Evolutionary conservation across 2,329 filamentous ascomycete species (phyloP).

Genomic region (Colletotrichum sp.): DNA sequence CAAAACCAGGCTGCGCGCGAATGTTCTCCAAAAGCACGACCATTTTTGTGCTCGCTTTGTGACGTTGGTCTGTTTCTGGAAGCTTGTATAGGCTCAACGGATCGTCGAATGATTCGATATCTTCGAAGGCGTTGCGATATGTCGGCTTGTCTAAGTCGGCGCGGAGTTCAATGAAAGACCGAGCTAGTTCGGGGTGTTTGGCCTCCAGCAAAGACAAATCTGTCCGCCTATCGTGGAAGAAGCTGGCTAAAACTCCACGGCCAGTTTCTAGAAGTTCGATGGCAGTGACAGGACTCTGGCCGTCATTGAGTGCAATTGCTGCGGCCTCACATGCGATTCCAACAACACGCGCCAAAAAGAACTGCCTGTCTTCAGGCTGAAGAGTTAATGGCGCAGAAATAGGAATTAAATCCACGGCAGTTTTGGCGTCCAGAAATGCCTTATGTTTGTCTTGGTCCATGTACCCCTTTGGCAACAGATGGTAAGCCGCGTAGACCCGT

Average conservation of each 20-base stretch:
- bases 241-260: constrained; percentile 28
- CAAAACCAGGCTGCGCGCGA: constrained; percentile 24
- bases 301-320: constrained; percentile 22
- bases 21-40: constrained; percentile 11
- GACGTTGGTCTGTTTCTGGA: background rate
- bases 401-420: background rate
- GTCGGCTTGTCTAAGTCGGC: background rate
- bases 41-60: background rate
- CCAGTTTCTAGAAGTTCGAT: constrained; percentile 29
- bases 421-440: background rate
- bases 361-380: constrained; percentile 23
- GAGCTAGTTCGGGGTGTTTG: background rate
- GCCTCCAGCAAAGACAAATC: background rate
- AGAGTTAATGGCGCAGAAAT: background rate
- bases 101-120: background rate
- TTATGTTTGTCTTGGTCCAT: background rate
- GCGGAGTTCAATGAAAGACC: background rate
- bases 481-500: background rate
- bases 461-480: background rate
- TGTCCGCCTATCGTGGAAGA: constrained; percentile 24
- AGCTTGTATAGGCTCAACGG: background rate
- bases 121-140: background rate
- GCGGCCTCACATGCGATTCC: constrained; percentile 27
- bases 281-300: constrained; percentile 6
- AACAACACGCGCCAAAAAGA: constrained; percentile 12